Evolutionary conservation across 176 grass and related monocot genomes (phyloP), one percentile per base, ranked within the genome.

Genomic region (Secale cereale): DNA sequence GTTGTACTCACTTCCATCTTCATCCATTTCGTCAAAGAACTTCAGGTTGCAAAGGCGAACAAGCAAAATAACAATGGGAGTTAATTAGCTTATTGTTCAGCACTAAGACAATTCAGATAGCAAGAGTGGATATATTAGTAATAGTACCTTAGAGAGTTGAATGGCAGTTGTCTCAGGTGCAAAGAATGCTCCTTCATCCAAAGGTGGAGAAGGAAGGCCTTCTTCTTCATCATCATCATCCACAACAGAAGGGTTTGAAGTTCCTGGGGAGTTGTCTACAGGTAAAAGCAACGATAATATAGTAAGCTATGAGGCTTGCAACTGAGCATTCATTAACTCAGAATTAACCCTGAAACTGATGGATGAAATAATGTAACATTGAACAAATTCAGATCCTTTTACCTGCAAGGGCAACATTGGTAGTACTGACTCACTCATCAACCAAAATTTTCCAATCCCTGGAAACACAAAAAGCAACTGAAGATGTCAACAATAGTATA

Each of bases 11-110:
- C 96, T 98, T 98, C 96, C 93, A 32, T 96, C 94, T 37, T 96
- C 91, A 80, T 99, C 97, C 93, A 99, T 99, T 83, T 87, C 97
- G 57, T 95, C 95, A 82, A 95, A 98, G 77, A 95, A 90, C 93
- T 93, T 89, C 29, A 94, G 29, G 81, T 68, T 25, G n/a, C 36
- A 67, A 78, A 57, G 9, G 46, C 0, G 7, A 40, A 31, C 3
- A 5, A 16, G 30, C 26, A 48, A 69, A 62, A 76, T 59, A 83
- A 70, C 1, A 95, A 81, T 13, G 9, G 45, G 82, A 77, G 13
- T 15, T 74, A 83, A 85, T 88, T 59, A 88, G 60, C 30, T 79
- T 70, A 7, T 77, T 40, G 40, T 74, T 52, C 76, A 27, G 62
- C 17, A 69, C 61, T 10, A 80, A 87, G 50, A n/a, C 13, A 14